phyloP scores from a whole-genome alignment of 768 basidiomycete species.

The Pleurotus eryngii region DNA sequence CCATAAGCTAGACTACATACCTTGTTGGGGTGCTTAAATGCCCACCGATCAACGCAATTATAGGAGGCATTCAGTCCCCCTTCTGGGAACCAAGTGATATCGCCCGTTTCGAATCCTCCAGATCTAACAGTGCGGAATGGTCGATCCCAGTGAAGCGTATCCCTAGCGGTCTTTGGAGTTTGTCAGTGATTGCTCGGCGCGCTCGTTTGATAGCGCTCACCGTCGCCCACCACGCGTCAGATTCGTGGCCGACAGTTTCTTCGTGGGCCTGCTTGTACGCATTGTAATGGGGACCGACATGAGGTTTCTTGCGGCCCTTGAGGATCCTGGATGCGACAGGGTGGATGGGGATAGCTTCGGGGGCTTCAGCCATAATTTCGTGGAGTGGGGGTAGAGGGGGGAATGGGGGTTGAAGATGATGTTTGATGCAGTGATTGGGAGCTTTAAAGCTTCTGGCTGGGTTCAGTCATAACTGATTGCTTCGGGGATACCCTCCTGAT shows the following conservation, averaged over 20 bases:
- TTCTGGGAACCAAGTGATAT: conserved; percentile 96
- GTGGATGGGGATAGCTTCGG: conserved; percentile 41
- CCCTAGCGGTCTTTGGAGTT: conserved; percentile 54
- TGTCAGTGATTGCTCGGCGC: not conserved
- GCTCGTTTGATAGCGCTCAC: conserved; percentile 32
- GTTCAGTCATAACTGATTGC: conserved; percentile 5
- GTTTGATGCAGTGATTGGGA: not conserved
- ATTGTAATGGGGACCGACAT: conserved; percentile 76
- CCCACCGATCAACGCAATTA: conserved; percentile 98
- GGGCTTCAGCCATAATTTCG: conserved; percentile 37
- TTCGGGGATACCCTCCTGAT: conserved; percentile 2
- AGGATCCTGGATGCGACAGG: conserved; percentile 76
- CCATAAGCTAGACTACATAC: conserved; percentile 25
- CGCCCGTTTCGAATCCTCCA: conserved; percentile 80
- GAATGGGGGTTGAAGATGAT: not conserved
- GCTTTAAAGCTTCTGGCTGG: not conserved
- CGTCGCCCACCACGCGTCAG: conserved; percentile 88
- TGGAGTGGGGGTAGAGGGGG: not conserved
- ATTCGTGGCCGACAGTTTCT: conserved; percentile 69
- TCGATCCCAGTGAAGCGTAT: conserved; percentile 82
- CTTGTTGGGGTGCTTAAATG: conserved; percentile 83
- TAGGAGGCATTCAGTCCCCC: conserved; percentile 90
- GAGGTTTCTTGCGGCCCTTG: conserved; percentile 61
- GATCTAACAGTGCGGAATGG: conserved; percentile 85
- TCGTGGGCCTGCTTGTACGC: conserved; percentile 68